Percentiles rank a stretch among this genome's conserved stretches.
These are phyloP conservation scores for Triticum dicoccoides DNA, from an alignment of 176 grass and related monocot genomes.

Conservation along the genomic window DNA sequence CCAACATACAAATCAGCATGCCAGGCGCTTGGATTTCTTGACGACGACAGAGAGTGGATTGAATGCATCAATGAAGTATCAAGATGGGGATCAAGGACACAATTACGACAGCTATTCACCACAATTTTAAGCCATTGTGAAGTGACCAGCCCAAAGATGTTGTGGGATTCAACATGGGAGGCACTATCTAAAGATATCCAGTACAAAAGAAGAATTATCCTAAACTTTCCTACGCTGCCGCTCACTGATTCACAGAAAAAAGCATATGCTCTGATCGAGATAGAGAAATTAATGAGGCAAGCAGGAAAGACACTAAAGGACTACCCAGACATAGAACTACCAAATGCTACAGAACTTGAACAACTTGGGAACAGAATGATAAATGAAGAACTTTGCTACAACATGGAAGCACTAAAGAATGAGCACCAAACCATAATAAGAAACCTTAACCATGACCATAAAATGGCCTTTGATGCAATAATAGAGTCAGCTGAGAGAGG, in stretches of 20 bases:
- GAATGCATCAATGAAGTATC: no score
- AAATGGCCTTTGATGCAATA: no score
- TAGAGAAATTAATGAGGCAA: no score
- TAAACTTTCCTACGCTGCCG: no score
- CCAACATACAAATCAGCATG: no score
- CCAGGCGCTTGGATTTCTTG: no score
- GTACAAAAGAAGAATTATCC: neutral
- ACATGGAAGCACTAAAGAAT: neutral
- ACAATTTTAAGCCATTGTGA: neutral
- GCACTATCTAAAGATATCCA: neutral
- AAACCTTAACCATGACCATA: neutral
- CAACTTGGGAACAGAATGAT: neutral
- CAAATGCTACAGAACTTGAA: neutral
- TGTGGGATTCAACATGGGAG: constrained; percentile 13
- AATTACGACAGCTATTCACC: no score
- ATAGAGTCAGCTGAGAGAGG: no score
- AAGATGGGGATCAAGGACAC: no score
- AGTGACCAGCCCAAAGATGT: neutral
- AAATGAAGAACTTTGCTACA: neutral
- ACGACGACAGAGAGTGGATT: no score
- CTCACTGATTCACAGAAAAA: no score
- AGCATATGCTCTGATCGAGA: no score
- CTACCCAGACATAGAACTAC: constrained; percentile 15
- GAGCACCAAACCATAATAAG: neutral
- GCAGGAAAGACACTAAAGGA: neutral